Conservation (phyloP, 371 early-diverging fungal genomes). For the Syncephalastrum monosporum region DNA sequence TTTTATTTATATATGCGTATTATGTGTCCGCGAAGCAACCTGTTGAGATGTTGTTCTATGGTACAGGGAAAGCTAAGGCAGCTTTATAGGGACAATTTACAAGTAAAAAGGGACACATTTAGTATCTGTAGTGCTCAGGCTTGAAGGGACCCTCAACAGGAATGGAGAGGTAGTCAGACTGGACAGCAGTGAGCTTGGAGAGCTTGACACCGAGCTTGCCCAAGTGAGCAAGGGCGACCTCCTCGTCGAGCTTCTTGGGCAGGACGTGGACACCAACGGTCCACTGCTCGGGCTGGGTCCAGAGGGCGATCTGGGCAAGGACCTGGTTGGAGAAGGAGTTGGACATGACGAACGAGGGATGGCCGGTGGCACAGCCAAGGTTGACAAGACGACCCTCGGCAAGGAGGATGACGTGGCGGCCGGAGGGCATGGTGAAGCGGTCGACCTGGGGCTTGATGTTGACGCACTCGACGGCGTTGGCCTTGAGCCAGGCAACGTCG, state of each 20-base stretch:
- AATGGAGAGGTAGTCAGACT: slow-evolving; percentile 90
- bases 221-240: slow-evolving; percentile 97
- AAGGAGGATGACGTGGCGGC: slow-evolving; percentile 93
- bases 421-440: slow-evolving; percentile 92
- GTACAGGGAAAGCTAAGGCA: slow-evolving; percentile 17
- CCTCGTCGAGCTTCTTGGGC: slow-evolving; percentile 99
- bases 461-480: slow-evolving; percentile 82
- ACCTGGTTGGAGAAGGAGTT: slow-evolving; percentile 99
- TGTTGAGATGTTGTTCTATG: slow-evolving; percentile 42
- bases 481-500: slow-evolving; percentile 98
- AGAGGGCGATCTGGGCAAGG: slow-evolving; percentile 97
- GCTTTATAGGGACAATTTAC: slow-evolving; percentile 7
- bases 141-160: slow-evolving; percentile 93
- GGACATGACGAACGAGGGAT: slow-evolving; percentile 99
- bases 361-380: slow-evolving; percentile 99
- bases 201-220: slow-evolving; percentile 95
- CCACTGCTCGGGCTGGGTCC: slow-evolving; percentile 88
- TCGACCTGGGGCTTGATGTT: slow-evolving; percentile 99
- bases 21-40: slow-evolving; percentile 18
- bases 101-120: slow-evolving; percentile 18
- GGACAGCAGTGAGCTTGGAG: slow-evolving; percentile 68
- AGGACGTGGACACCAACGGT: slow-evolving; percentile 97
- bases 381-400: slow-evolving; percentile 99
- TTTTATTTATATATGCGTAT: slow-evolving; percentile 20
- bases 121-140: slow-evolving; percentile 92